Conservation (phyloP, 1,139 yeast genomes). For the Zhuliangozyma blackwelliae region DNA sequence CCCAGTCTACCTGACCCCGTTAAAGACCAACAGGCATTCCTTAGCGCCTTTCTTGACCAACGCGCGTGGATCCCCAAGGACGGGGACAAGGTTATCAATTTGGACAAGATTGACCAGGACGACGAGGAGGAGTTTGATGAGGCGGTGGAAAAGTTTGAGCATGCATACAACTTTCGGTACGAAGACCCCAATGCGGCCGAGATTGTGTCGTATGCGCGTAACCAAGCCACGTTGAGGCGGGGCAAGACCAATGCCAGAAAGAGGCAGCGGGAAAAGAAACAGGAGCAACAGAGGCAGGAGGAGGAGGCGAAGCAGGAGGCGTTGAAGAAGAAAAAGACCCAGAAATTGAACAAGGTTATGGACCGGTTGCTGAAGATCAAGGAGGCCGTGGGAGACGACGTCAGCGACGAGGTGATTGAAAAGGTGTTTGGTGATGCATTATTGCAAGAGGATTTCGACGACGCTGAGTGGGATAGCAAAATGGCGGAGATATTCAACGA, state of each 20-base stretch:
- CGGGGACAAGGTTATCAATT: conserved; percentile 48
- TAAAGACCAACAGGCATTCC: conserved; percentile 59
- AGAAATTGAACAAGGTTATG: conserved; percentile 72
- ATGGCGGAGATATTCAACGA: conserved; percentile 85
- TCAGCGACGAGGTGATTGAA: conserved; percentile 57
- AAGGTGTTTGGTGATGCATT: conserved; percentile 69
- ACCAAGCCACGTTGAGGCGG: conserved; percentile 87
- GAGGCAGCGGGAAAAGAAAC: conserved; percentile 72
- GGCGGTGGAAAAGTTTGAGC: conserved; percentile 86
- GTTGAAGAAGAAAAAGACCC: conserved; percentile 66
- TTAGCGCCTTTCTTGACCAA: conserved; percentile 64
- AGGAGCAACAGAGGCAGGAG: conserved; percentile 49
- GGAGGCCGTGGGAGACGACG: conserved; percentile 79
- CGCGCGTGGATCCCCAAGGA: conserved; percentile 87
- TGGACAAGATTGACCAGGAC: conserved; percentile 55
- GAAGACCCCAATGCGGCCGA: conserved; percentile 92
- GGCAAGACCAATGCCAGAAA: conserved; percentile 71
- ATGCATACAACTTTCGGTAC: conserved; percentile 89
- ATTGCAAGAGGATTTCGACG: conserved; percentile 84
- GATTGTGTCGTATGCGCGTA: conserved; percentile 94
- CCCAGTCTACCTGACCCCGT: conserved; percentile 64
- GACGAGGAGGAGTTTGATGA: conserved; percentile 89
- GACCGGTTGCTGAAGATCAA: conserved; percentile 74
- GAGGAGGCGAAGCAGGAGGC: conserved; percentile 56
- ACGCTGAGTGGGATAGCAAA: conserved; percentile 85